Evolutionary conservation across 2,329 filamentous ascomycete genomes (phyloP).

Genomic region (Aureobasidium leucospermi): DNA sequence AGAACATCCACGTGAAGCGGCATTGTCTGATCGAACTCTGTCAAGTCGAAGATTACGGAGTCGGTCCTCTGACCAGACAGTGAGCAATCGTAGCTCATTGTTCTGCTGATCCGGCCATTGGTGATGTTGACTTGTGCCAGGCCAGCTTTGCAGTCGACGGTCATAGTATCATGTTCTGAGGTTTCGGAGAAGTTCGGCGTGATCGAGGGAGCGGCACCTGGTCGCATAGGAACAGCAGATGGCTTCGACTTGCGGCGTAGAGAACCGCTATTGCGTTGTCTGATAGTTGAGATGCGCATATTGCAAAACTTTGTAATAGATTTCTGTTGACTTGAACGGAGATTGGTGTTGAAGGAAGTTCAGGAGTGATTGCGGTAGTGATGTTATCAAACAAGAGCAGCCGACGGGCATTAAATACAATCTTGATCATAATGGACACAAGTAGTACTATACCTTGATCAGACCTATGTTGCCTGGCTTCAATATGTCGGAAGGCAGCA

Average conservation of each 20-base stretch:
- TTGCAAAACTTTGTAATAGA: not conserved
- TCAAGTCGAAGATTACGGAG: not conserved
- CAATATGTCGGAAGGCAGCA: not conserved
- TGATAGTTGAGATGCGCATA: slow-evolving; percentile 2
- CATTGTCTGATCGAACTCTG: not conserved
- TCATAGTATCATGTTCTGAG: not conserved
- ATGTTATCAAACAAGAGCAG: not conserved
- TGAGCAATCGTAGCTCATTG: not conserved
- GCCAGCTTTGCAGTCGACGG: not conserved
- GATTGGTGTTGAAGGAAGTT: not conserved
- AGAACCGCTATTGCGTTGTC: not conserved
- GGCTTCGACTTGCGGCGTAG: not conserved
- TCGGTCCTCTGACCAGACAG: not conserved
- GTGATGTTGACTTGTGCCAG: slow-evolving; percentile 19
- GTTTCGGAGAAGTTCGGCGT: not conserved
- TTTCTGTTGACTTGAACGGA: not conserved
- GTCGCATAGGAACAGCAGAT: not conserved
- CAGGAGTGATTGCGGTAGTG: not conserved
- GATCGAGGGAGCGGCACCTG: not conserved
- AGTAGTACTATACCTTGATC: not conserved
- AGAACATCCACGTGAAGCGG: not conserved
- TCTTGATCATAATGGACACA: not conserved
- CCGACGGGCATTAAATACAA: not conserved
- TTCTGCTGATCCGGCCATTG: not conserved
- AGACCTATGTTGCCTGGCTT: not conserved